Base-by-base conservation (phyloP, 345 rosid genomes). In the Isatis tinctoria region DNA sequence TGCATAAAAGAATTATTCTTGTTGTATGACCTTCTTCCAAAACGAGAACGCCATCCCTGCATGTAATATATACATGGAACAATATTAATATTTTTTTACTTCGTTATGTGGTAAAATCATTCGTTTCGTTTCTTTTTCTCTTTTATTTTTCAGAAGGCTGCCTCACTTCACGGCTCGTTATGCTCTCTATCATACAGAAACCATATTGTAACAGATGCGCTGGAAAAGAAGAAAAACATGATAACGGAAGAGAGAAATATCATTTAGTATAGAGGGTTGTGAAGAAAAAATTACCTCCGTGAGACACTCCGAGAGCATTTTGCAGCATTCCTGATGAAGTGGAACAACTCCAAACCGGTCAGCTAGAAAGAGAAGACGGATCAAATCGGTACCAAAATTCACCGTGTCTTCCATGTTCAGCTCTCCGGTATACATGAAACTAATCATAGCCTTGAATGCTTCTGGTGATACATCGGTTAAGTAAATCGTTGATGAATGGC, bases 291-390 rank as follows among this genome's bases (percentile, higher is more conserved):
- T 81, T 89, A 92, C 99, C 98, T 95, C 97, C 5, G 91, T 83
- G 62, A 95, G 90, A 67, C 88, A 89, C 83, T 92, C 98, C 78
- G 92, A 69, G 74, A 95, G 85, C 74, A 82, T 72, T 82, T 90
- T 92, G 94, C 92, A 90, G 90, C 99, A 95, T 78, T 95, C 99
- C 66, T 89, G 99, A 85, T 92, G 91, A 74, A 92, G 98, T 18
- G 83, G 81, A 68, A 83, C 82, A 69, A 92, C 85, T 60, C 97
- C 98, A 82, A 84, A 95, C 63, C 84, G 90, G 80, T 95, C 99
- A 66, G 98, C 86, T 49, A 95, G 84, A 66, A 92, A 69, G 70
- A 95, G 99, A 74, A 90, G 90, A 78, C 85, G 85, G 62, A 96
- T 94, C 75, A 92, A 79, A 79, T 90, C 79, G 59, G 85, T 83